phyloP scores from a whole-genome alignment of 1,284 basidiomycete species.

The Austropuccinia psidii region DNA sequence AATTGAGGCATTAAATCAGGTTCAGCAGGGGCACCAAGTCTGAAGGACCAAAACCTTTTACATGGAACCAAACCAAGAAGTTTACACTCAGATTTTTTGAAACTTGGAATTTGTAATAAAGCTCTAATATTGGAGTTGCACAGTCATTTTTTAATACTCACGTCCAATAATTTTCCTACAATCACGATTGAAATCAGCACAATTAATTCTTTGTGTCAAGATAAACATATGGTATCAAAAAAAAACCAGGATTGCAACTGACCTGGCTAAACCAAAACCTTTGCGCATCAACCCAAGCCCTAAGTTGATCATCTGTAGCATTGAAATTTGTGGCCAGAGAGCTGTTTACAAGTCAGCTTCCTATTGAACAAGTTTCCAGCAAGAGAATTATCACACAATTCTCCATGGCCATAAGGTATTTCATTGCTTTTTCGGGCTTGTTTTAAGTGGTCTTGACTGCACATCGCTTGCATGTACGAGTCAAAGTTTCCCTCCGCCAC shows the following conservation, averaged over 20 bases:
- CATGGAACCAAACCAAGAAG: too few relatives aligned
- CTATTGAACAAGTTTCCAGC: too few relatives aligned
- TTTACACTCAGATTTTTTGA: background rate
- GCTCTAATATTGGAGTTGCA: background rate
- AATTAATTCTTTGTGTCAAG: too few relatives aligned
- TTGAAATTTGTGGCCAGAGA: slow-evolving; percentile 61
- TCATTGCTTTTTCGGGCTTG: background rate
- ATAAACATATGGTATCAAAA: too few relatives aligned
- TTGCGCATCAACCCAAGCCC: slow-evolving; percentile 63
- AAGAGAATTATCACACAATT: too few relatives aligned
- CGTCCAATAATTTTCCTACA: slow-evolving; percentile 22
- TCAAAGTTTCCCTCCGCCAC: slow-evolving; percentile 59
- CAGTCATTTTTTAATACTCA: background rate
- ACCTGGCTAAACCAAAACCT: slow-evolving; percentile 60
- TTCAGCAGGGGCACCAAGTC: slow-evolving; percentile 55
- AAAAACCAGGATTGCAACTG: too few relatives aligned
- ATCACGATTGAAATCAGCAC: too few relatives aligned
- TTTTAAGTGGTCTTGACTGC: slow-evolving; percentile 51
- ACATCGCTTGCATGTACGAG: slow-evolving; percentile 61
- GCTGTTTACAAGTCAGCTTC: slow-evolving; percentile 61
- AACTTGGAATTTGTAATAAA: background rate
- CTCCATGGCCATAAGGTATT: slow-evolving; percentile 22
- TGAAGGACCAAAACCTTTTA: slow-evolving; percentile 67
- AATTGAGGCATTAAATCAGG: too few relatives aligned
- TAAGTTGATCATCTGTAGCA: slow-evolving; percentile 52